phyloP scores from a whole-genome alignment of 78 protist genomes.

The Dictyostelium firmibasis region DNA sequence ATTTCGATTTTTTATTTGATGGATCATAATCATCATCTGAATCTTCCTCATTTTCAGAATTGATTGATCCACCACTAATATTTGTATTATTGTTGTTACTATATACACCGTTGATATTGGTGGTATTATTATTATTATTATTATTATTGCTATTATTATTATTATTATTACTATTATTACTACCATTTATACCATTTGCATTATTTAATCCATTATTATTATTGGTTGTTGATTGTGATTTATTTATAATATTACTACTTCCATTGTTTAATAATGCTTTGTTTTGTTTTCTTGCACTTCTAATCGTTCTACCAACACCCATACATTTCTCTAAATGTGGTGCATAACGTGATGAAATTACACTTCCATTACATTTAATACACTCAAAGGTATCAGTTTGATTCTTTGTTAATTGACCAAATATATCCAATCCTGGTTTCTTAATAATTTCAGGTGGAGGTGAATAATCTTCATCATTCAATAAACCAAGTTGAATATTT shows the following conservation, averaged over 20 bases:
- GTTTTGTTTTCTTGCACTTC: conserved; percentile 55
- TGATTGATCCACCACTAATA: neutral
- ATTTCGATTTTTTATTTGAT: neutral
- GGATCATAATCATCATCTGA: conserved; percentile 78
- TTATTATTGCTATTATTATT: neutral
- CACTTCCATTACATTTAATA: conserved; percentile 52
- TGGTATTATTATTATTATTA: neutral
- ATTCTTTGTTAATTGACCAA: conserved; percentile 59
- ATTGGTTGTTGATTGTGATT: neutral
- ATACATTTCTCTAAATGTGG: conserved; percentile 86
- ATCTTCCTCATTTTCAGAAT: conserved; percentile 26
- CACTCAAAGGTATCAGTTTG: conserved; percentile 74
- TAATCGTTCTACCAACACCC: conserved; percentile 59
- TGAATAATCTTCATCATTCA: neutral
- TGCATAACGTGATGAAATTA: conserved; percentile 67
- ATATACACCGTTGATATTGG: neutral
- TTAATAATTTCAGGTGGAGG: neutral
- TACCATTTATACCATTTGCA: neutral
- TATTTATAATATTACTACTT: neutral
- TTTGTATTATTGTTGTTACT: too few relatives aligned
- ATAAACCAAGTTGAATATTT: neutral
- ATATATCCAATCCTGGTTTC: conserved; percentile 46
- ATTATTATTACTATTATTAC: neutral
- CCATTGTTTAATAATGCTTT: neutral
- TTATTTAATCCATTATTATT: too few relatives aligned